Base-by-base conservation (phyloP, 306 rosid species). In the Pachyrhizus erosus region DNA sequence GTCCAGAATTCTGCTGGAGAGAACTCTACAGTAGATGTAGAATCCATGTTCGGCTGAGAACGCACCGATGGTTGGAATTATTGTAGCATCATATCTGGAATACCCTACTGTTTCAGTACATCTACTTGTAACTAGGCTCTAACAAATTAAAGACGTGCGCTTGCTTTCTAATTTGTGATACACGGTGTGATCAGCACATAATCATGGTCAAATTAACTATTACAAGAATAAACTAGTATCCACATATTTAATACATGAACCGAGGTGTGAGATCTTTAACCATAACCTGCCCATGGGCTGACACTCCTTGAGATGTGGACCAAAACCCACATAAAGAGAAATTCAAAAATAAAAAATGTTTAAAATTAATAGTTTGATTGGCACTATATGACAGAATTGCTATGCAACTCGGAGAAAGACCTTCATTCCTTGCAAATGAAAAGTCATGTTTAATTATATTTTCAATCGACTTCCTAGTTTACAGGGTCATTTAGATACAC, bases 401-500 rank as follows among this genome's bases (percentile, higher is more conserved):
- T 13, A 21, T 27, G 66, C 75, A 71, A 81, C 27, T 64, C 5
- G 21, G 71, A 57, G 76, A 66, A 77, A 72, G 62, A 12, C 73
- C 86, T 81, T 82, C 90, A 84, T 86, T 85, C 55, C 77, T 84
- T 85, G 81, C 51, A 84, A 83, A 83, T 78, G 83, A 79, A 81
- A 85, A 68, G 71, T 69, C 66, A 34, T 27, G 70, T 65, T 79
- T 57, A n/a, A 88, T 78, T 17, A 83, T 65, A 80, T 40, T 80
- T 84, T 43, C 79, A 79, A 80, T 84, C 27, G 76, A 81, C 83
- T 85, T 76, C 85, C 91, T 83, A 78, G 84, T 80, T 90, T 84
- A 87, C 87, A 82, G 60, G 84, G 85, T 70, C 82, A 77, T 31
- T 81, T 85, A 76, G 82, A 87, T 88, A 88, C 89, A 88, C 79